Evolutionary conservation across 768 basidiomycete species (phyloP).

Genomic region (Amanita fuliginea): DNA sequence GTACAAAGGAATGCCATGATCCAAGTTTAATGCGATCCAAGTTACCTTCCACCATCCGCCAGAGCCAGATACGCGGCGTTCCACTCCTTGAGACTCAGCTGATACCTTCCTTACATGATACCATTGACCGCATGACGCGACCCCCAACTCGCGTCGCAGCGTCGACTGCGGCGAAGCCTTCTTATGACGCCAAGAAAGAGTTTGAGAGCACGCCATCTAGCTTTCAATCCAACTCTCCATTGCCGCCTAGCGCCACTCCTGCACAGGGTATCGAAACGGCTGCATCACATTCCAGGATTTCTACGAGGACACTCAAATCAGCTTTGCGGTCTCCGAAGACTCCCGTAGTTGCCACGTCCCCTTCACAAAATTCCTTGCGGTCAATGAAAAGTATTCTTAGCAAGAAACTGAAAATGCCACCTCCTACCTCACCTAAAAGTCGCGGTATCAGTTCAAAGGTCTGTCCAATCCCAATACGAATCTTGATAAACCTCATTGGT

Average conservation of each 20-base stretch:
- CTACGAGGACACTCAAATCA: conserved; percentile 25
- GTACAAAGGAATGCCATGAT: conserved; percentile 2
- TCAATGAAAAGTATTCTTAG: conserved; percentile 21
- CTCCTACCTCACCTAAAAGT: conserved; percentile 9
- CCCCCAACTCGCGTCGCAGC: conserved; percentile 24
- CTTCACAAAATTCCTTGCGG: conserved; percentile 12
- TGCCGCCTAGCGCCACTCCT: conserved; percentile 7
- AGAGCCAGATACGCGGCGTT: conserved; percentile 39
- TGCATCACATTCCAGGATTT: conserved; percentile 21
- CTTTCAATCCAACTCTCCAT: conserved; percentile 5
- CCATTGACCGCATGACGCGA: conserved; percentile 64
- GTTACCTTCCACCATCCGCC: conserved; percentile 15
- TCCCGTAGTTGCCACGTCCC: conserved; percentile 7
- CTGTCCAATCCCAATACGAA: background rate
- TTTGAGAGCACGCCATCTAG: background rate
- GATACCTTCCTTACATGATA: conserved; percentile 61
- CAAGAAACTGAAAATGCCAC: conserved; percentile 15
- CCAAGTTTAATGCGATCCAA: conserved; percentile 6
- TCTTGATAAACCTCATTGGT: background rate
- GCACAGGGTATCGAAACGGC: conserved; percentile 13
- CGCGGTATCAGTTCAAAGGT: conserved; percentile 12
- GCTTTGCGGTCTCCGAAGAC: conserved; percentile 24
- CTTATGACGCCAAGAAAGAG: conserved; percentile 1
- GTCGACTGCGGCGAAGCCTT: conserved; percentile 3
- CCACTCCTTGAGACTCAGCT: conserved; percentile 55